These are phyloP conservation scores for Dryas alaskensis DNA, from an alignment of 306 rosid species.

Conservation along the genomic window DNA sequence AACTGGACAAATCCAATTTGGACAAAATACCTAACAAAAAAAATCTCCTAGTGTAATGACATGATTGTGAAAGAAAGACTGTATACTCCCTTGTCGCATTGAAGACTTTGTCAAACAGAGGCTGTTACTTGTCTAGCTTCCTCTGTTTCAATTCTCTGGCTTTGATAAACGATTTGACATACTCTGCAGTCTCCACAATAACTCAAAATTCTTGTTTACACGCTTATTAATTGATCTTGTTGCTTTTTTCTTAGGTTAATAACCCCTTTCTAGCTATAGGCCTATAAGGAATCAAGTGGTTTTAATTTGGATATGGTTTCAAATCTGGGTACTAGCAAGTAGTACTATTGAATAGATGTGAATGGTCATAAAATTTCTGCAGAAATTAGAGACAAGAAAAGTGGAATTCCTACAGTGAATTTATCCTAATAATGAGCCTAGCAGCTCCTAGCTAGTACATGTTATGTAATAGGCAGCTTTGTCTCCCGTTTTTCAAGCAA, in stretches of 20 bases:
- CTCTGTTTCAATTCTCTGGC: background rate
- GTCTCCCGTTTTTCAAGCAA: constrained; percentile 31
- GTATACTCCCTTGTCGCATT: background rate
- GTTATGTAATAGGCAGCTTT: background rate
- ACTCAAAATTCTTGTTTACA: background rate
- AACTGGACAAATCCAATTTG: too few relatives aligned
- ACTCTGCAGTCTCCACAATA: background rate
- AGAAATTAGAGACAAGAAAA: background rate
- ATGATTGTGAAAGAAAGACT: background rate
- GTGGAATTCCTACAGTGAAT: constrained; percentile 10
- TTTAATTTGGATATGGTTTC: background rate
- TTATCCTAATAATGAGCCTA: constrained; percentile 2
- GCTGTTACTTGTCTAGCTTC: background rate
- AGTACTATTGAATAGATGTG: background rate
- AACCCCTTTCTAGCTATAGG: background rate
- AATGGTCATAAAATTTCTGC: background rate
- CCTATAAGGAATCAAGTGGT: background rate
- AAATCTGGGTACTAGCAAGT: background rate
- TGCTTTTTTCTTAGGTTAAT: background rate
- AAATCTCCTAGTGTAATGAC: background rate
- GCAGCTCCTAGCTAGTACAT: background rate
- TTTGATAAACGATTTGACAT: background rate
- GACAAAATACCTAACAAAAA: too few relatives aligned
- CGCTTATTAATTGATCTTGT: too few relatives aligned
- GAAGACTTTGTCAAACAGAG: too few relatives aligned